These are phyloP conservation scores for Plantago major DNA, from an alignment of 257 asterid species.

Conservation along the genomic window DNA sequence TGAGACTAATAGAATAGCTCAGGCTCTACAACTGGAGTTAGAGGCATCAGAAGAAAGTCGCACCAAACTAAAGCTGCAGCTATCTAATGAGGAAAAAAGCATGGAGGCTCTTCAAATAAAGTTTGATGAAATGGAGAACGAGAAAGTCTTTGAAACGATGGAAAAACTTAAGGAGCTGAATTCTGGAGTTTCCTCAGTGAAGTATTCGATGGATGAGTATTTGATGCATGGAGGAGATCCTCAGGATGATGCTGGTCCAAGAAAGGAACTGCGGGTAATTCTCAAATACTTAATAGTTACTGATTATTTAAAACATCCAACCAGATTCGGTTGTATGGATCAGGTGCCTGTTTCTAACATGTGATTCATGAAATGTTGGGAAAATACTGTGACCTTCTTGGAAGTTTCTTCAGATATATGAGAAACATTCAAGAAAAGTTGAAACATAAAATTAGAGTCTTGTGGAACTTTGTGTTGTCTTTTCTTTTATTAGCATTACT, in stretches of 20 bases:
- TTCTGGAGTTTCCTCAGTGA: conserved; percentile 55
- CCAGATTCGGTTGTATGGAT: too few species aligned
- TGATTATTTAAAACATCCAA: too few species aligned
- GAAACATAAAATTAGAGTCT: too few species aligned
- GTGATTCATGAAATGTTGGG: neutral
- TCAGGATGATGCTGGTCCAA: conserved; percentile 22
- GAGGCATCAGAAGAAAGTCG: conserved; percentile 41
- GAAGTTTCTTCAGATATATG: too few species aligned
- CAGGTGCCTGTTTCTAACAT: neutral
- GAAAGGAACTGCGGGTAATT: conserved; percentile 47
- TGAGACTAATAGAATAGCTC: conserved; percentile 42
- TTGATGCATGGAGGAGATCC: conserved; percentile 32
- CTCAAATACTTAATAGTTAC: conserved; percentile 12
- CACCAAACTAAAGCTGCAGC: conserved; percentile 35
- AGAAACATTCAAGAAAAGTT: too few species aligned
- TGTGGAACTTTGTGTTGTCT: too few species aligned
- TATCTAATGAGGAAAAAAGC: conserved; percentile 41
- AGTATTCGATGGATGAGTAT: conserved; percentile 42
- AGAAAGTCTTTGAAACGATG: conserved; percentile 42
- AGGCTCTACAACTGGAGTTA: conserved; percentile 44
- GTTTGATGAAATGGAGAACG: conserved; percentile 50
- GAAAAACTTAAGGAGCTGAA: conserved; percentile 58
- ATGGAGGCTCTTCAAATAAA: conserved; percentile 33
- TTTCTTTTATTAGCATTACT: neutral
- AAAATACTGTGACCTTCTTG: too few species aligned